phyloP scores from a whole-genome alignment of 495 filamentous ascomycete species.

The Aspergillus mulundensis region DNA sequence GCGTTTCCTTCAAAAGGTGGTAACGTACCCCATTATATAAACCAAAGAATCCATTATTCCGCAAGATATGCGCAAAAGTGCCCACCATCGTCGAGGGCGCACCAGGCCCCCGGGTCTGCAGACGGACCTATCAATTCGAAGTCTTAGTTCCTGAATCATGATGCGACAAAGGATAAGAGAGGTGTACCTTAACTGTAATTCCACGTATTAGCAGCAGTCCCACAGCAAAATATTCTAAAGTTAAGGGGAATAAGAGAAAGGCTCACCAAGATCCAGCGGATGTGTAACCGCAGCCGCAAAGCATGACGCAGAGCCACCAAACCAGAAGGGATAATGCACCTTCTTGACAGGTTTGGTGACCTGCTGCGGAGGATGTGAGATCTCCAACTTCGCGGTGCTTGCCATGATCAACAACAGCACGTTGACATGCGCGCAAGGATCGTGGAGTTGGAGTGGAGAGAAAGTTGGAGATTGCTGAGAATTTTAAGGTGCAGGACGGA shows the following conservation, averaged over 20 bases:
- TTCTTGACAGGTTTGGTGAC: conserved; percentile 30
- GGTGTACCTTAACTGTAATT: conserved; percentile 5
- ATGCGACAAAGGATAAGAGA: neutral
- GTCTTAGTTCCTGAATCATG: conserved; percentile 16
- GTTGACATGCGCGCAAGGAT: conserved; percentile 21
- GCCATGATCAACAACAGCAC: conserved; percentile 32
- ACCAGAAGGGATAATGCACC: conserved; percentile 84
- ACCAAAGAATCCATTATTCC: conserved; percentile 62
- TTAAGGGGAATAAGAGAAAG: neutral
- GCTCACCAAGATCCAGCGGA: conserved; percentile 68
- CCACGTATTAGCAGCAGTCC: neutral
- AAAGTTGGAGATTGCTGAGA: conserved; percentile 2
- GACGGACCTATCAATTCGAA: conserved; percentile 62
- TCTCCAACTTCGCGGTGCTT: conserved; percentile 35
- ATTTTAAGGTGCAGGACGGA: conserved; percentile 21
- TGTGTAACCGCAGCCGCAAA: conserved; percentile 88
- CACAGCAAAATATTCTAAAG: neutral
- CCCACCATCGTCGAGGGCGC: conserved; percentile 71
- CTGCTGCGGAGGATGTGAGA: conserved; percentile 27
- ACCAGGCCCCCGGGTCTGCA: conserved; percentile 72
- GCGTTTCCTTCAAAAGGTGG: neutral
- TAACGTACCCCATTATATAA: conserved; percentile 73
- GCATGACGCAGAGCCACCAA: conserved; percentile 86
- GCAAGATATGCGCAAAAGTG: conserved; percentile 73
- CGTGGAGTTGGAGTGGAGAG: conserved; percentile 1